phyloP scores from a whole-genome alignment of 345 rosid species.

The Melaleuca quinquenervia region DNA sequence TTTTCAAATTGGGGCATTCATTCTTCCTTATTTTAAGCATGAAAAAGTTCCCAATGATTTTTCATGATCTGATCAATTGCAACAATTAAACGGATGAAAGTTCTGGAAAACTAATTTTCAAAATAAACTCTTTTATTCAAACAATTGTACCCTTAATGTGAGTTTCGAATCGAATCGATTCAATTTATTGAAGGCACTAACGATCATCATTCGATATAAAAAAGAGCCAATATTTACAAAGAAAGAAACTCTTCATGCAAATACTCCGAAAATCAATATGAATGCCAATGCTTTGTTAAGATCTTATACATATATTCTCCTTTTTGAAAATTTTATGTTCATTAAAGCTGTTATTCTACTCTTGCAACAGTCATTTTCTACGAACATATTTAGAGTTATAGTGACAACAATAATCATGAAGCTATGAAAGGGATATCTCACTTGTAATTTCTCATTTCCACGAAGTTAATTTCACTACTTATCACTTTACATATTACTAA shows the following conservation, averaged over 20 bases:
- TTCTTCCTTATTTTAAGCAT: not conserved
- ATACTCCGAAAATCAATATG: not conserved
- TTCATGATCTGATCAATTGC: not conserved
- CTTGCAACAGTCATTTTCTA: not conserved
- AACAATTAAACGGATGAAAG: not conserved
- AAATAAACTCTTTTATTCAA: not conserved
- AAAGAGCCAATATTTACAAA: not conserved
- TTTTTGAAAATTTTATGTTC: not conserved
- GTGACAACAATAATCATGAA: not conserved
- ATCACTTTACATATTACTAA: not conserved
- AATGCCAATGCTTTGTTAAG: not conserved
- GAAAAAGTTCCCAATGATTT: not conserved
- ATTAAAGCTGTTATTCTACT: not conserved
- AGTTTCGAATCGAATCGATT: not conserved
- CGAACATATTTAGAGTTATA: not conserved
- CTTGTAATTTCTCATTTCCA: not conserved
- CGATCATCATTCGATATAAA: not conserved
- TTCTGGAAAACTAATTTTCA: rapidly evolving
- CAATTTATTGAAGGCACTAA: not conserved
- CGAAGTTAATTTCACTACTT: not conserved
- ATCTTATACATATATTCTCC: not conserved
- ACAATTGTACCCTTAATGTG: not conserved
- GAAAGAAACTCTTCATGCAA: not conserved
- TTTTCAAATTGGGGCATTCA: not conserved
- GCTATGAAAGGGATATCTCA: not conserved